Evolutionary conservation across 2,329 filamentous ascomycete species (phyloP), one percentile per base, ranked within the genome.

Genomic region (Aspergillus brunneoviolaceus): DNA sequence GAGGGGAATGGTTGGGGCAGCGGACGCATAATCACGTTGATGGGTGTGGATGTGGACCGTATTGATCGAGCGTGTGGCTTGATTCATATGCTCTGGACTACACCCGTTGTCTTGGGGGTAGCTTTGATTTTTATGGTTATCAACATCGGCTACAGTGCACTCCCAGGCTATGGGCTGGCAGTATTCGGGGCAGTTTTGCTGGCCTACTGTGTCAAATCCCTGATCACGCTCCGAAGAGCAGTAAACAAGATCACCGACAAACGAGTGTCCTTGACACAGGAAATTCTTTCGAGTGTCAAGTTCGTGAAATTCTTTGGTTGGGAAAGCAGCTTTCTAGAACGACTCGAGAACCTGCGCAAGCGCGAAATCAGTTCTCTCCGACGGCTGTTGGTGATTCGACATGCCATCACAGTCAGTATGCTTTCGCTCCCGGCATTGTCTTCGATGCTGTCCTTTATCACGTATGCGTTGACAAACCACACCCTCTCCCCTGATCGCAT

Each of bases 291-390:
- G 66, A 90, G 91, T 0, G 92, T 96, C 27, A 86, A 92, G 21
- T 97, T 97, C 71, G 93, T 97, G 77, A 97, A 97, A 75, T 96
- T 88, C 74, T 97, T 97, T 72, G 93, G 92, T 11, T 97, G 93
- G 94, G 93, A 97, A 73, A 88, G 85, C 60, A 89, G 90, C 35
- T 97, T 97, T 70, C 79, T 96, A 9, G 82, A 87, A 54, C 87
- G 92, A n/a, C 82, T 97, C 10, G 85, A 86, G 49, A 82, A 87
- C 29, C 89, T 96, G 61, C 86, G 94, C 61, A 81, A 81, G 53
- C 84, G 83, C 62, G 94, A 98, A 75, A 92, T 97, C 62, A 79
- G 82, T 60, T 85, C 89, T 11, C 52, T 98, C 60, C 93, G 96
- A 73, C 79, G 92, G 14, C 79, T 98, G 50, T 79, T 98, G 29